Evolutionary conservation across 2,329 filamentous ascomycete genomes (phyloP).

Genomic region (Claviceps lovelessii): DNA sequence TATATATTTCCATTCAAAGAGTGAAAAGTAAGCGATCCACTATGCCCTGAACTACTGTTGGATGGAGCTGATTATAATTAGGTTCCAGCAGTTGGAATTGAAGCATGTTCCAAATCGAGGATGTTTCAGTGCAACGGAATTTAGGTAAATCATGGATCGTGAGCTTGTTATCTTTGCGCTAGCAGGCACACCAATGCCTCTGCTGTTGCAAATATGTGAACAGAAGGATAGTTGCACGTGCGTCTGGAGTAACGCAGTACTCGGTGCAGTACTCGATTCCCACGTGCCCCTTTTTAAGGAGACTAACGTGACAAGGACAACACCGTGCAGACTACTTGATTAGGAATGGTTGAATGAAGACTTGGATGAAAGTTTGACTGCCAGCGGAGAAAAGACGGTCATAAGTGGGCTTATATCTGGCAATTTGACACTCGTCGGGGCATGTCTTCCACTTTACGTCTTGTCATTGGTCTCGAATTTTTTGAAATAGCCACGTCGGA

Average conservation of each 20-base stretch:
- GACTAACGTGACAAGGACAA: not conserved
- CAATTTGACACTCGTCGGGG: not conserved
- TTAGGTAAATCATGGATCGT: slow-evolving; percentile 28
- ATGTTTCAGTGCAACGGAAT: slow-evolving; percentile 77
- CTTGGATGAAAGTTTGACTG: not conserved
- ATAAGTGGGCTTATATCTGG: not conserved
- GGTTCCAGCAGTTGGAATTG: slow-evolving; percentile 84
- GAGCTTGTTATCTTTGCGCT: not conserved
- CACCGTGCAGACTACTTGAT: not conserved
- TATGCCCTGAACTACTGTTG: not conserved
- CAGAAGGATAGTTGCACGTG: not conserved
- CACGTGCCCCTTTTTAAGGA: not conserved
- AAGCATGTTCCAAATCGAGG: slow-evolving; percentile 76
- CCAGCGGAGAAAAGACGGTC: not conserved
- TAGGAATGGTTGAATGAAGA: not conserved
- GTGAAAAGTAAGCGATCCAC: slow-evolving; percentile 63
- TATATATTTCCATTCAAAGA: slow-evolving; percentile 96
- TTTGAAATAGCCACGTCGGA: slow-evolving; percentile 44
- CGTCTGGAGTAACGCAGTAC: not conserved
- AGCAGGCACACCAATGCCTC: not conserved
- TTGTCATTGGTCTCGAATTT: slow-evolving; percentile 26
- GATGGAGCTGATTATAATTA: slow-evolving; percentile 20
- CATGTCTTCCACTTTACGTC: not conserved
- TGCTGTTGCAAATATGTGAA: not conserved
- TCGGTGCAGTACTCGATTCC: not conserved